A percentile compares a stretch with the other conserved stretches of the same genome.
These are phyloP conservation scores for Adiantum capillusveneris DNA, from an alignment of 75 land plant genomes.

Conservation along the genomic window DNA sequence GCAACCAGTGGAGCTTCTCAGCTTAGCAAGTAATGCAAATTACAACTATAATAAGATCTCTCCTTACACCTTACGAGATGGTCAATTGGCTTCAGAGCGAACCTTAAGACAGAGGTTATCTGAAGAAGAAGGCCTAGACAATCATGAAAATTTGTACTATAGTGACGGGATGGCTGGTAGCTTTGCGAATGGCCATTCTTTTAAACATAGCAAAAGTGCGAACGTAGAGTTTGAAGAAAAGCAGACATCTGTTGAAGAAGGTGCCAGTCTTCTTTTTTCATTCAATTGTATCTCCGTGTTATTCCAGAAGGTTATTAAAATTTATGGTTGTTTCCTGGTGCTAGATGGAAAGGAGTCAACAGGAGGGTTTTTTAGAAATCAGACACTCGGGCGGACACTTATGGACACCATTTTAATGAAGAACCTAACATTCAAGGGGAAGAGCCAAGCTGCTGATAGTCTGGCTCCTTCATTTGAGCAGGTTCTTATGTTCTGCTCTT, in stretches of 20 bases:
- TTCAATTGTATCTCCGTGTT: not conserved
- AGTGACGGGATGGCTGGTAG: not conserved
- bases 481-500: constrained; percentile 19
- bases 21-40: constrained; percentile 19
- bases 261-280: not conserved
- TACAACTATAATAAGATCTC: not conserved
- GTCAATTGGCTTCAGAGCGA: not conserved
- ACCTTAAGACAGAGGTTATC: not conserved
- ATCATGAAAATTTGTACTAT: not conserved
- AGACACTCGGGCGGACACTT: constrained; percentile 79
- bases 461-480: constrained; percentile 37
- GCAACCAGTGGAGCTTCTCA: constrained; percentile 88
- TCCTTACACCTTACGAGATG: not conserved
- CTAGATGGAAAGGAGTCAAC: not conserved
- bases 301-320: not conserved
- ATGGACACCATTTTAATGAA: constrained; percentile 84
- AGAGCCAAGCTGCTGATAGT: constrained; percentile 25
- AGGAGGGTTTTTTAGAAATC: constrained; percentile 24
- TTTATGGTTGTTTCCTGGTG: not conserved
- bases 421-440: constrained; percentile 64
- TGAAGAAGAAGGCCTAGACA: not conserved
- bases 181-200: not conserved
- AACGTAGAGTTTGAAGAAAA: not conserved
- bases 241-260: not conserved
- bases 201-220: not conserved